Evolutionary conservation across 306 rosid genomes (phyloP).

Genomic region (Cucumis melo): DNA sequence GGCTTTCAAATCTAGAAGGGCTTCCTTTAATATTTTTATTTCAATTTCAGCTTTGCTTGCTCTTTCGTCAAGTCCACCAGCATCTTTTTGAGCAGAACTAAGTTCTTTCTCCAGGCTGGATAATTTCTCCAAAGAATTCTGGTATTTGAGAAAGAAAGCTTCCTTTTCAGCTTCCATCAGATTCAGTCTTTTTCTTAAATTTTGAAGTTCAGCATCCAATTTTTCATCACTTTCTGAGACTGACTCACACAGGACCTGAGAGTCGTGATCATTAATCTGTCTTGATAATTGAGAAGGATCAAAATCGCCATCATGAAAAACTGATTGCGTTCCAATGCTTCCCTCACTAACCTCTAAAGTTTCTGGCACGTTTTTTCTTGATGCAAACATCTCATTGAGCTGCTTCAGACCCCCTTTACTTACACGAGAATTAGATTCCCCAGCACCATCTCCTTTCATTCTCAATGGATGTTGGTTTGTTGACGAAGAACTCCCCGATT

Average conservation of each 20-base stretch:
- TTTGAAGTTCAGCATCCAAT: conserved; percentile 55
- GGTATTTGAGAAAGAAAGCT: conserved; percentile 51
- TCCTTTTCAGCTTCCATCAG: conserved; percentile 73
- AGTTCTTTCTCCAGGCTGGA: conserved; percentile 56
- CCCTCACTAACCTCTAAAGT: background rate
- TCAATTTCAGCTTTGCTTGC: conserved; percentile 90
- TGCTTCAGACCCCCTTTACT: conserved; percentile 68
- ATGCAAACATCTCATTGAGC: conserved; percentile 34
- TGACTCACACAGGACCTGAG: background rate
- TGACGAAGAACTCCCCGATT: conserved; percentile 33
- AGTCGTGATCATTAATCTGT: background rate
- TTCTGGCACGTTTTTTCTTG: conserved; percentile 16
- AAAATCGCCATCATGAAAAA: background rate
- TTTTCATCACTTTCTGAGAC: conserved; percentile 24
- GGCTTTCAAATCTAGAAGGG: conserved; percentile 43
- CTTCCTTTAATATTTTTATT: conserved; percentile 58
- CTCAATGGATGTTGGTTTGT: conserved; percentile 17
- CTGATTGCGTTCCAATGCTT: background rate
- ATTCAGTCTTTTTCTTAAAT: conserved; percentile 37
- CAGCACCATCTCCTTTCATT: conserved; percentile 26
- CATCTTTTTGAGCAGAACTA: conserved; percentile 31
- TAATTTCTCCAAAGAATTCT: conserved; percentile 54
- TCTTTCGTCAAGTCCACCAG: conserved; percentile 64
- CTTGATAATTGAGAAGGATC: background rate
- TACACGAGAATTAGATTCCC: conserved; percentile 22